Conservation (phyloP, 108 stramenopile species). For the Hondaea fermentalgiana region DNA sequence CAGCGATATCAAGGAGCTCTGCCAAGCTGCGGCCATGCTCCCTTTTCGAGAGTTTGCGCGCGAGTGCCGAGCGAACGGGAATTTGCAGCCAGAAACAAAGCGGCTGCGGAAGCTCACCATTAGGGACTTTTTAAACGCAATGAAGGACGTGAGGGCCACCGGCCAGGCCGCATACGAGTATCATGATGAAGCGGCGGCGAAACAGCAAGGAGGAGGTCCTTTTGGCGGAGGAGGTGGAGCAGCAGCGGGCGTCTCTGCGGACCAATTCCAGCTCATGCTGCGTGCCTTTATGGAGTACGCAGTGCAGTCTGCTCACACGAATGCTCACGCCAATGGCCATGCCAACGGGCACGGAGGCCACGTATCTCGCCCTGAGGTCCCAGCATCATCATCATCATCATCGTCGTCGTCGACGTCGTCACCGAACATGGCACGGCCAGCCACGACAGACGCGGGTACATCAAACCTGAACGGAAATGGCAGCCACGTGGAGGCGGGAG, state of each 20-base stretch:
- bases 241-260: not conserved
- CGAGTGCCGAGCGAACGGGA: constrained; percentile 44
- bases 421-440: not conserved
- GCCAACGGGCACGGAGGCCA: not conserved
- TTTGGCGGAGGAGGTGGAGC: no score
- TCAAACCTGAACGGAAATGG: no score
- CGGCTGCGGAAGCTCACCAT: constrained; percentile 7
- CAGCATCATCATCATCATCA: not conserved
- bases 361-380: not conserved
- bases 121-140: constrained; percentile 17
- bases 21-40: constrained; percentile 78
- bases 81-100: not conserved
- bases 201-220: not conserved
- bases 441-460: not conserved
- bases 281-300: not conserved
- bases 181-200: not conserved
- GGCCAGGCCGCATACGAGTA: constrained; percentile 25
- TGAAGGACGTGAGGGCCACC: constrained; percentile 22
- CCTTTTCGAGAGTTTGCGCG: constrained; percentile 63
- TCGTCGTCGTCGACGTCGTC: not conserved
- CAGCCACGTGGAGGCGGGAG: no score
- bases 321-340: no score
- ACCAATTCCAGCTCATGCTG: not conserved
- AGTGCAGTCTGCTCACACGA: not conserved
- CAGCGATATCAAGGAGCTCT: constrained; percentile 87